Evolutionary conservation across 2,329 filamentous ascomycete species (phyloP), one percentile per base, ranked within the genome.

Genomic region (Coniochaeta pulveracea): DNA sequence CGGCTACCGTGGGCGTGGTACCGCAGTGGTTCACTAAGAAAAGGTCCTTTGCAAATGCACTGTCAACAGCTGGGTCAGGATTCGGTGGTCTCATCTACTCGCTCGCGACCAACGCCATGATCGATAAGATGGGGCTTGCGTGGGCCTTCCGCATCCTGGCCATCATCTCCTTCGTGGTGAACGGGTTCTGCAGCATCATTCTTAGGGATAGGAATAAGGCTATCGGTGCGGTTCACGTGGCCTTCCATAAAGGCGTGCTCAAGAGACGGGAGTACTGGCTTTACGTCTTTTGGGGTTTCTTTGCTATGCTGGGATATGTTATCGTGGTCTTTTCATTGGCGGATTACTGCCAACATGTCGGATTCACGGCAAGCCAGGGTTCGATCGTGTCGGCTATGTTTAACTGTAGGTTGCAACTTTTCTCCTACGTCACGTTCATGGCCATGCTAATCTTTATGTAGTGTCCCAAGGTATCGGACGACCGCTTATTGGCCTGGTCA

Each of bases 271-370:
- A 84, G 46, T 85, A 80, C 42, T 50, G 76, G 17, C 57, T 85
- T 3, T 61, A 84, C 10, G 52, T 84, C 23, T 63, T 56, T 3
- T 91, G 77, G 61, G 77, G 78, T 6, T 74, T 76, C 53, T 76
- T 88, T 41, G 76, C 69, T 38, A 73, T 88, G 57, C 57, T 89
- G 10, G 80, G 69, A 5, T 89, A 89, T 45, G 66, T 83, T 17
- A 78, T 85, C 4, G 64, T 86, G n/a, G 66, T 86, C 27, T 89
- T 86, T 54, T 80, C 74, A 9, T 58, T 88, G 28, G 76, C 82
- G 10, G 82, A 79, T 49, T 89, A 85, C 47, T 78, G 78, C 23
- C 66, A 70, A 36, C 67, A 66, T 4, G 70, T 86, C 26, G 82
- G 82, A 2, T 66, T 86, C 19, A 64, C 65, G 1, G 62, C 80